Conservation (phyloP, 345 rosid genomes). For the Ricinus communis region DNA sequence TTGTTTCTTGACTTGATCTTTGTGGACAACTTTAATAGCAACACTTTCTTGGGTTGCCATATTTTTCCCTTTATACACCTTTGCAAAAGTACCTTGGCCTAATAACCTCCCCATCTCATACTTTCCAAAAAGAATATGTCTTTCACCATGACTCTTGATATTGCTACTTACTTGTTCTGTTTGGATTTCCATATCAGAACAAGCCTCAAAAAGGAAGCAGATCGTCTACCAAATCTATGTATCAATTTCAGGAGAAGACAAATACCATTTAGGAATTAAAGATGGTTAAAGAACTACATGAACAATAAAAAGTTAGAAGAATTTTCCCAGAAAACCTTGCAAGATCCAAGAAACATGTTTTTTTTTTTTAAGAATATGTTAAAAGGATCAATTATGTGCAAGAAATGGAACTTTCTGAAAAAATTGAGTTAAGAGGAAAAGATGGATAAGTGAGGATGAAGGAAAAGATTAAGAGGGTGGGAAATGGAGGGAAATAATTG, state of each 20-base stretch:
- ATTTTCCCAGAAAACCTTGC: background rate
- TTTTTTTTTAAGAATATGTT: background rate
- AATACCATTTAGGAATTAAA: background rate
- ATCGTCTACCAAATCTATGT: background rate
- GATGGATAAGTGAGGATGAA: background rate
- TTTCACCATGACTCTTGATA: background rate
- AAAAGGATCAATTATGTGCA: background rate
- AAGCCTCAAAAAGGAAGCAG: no score
- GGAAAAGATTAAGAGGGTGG: background rate
- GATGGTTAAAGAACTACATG: background rate
- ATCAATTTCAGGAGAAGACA: background rate
- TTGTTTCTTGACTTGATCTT: constrained; percentile 23
- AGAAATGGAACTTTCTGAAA: background rate
- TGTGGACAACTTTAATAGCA: constrained; percentile 29
- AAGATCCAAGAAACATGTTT: background rate
- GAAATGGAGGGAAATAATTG: background rate
- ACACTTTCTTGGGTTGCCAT: constrained; percentile 17
- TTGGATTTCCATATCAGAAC: background rate
- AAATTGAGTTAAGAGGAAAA: background rate
- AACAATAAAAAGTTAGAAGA: background rate
- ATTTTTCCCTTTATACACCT: constrained; percentile 24
- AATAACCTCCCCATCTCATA: constrained; percentile 25
- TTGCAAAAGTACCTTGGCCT: constrained; percentile 29
- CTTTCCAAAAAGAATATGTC: constrained; percentile 17
- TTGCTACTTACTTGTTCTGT: background rate